phyloP scores from a whole-genome alignment of 176 grass and related monocot genomes.

The Neostapfia colusana region DNA sequence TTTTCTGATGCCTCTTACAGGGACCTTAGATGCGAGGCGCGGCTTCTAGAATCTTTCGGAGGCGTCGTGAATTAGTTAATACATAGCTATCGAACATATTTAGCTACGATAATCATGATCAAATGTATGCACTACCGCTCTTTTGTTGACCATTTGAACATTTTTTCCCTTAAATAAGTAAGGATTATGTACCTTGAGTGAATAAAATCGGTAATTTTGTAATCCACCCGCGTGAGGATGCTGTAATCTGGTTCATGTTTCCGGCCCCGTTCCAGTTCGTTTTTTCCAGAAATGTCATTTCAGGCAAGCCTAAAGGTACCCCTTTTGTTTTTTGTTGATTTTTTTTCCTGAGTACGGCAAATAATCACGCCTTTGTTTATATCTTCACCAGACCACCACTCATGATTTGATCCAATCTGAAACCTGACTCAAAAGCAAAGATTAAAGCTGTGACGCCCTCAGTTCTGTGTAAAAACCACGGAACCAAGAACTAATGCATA shows the following conservation, averaged over 20 bases:
- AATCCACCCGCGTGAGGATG: background rate
- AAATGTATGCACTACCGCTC: background rate
- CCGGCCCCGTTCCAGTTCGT: background rate
- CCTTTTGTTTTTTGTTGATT: background rate
- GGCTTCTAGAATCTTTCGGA: background rate
- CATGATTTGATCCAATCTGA: conserved; percentile 12
- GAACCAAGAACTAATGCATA: no score
- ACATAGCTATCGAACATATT: background rate
- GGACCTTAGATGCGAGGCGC: background rate
- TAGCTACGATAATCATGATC: background rate
- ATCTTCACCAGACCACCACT: background rate
- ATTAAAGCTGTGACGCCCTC: no score
- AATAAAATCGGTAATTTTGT: background rate
- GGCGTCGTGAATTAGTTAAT: background rate
- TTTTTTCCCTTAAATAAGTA: background rate
- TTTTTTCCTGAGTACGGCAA: no score
- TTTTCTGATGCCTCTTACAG: background rate
- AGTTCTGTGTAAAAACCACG: no score
- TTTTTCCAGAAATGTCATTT: background rate
- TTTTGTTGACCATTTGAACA: background rate
- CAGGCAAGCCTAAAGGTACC: background rate
- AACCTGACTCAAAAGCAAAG: conserved; percentile 34
- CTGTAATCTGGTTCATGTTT: conserved; percentile 2
- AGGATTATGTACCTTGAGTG: background rate
- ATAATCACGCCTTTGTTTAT: background rate